A percentile compares a stretch with the other conserved stretches of the same genome.
Conservation (phyloP, 768 basidiomycete genomes). For the Panaeolus cyanescens region DNA sequence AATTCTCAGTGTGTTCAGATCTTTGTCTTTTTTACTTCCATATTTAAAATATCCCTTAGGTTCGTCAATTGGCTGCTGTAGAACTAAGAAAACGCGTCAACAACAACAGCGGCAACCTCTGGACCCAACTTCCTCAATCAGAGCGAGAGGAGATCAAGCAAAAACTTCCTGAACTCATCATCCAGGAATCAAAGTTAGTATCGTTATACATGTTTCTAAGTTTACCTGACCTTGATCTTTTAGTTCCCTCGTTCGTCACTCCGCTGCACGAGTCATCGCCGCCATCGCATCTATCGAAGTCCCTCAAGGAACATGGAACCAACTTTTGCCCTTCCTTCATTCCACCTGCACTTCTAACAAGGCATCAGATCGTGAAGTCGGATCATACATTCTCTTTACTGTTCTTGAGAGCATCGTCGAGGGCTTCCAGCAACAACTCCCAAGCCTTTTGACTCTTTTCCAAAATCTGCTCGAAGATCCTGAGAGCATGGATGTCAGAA, state of each 20-base stretch:
- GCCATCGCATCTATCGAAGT: slow-evolving; percentile 92
- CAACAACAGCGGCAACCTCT: slow-evolving; percentile 78
- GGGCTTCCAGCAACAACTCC: slow-evolving; percentile 78
- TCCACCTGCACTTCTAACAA: slow-evolving; percentile 69
- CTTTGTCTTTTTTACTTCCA: slow-evolving; percentile 8
- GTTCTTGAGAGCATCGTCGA: slow-evolving; percentile 92
- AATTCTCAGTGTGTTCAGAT: slow-evolving; percentile 66
- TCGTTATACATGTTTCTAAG: slow-evolving; percentile 6
- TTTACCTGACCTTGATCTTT: slow-evolving; percentile 17
- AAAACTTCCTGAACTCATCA: slow-evolving; percentile 75
- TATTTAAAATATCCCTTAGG: slow-evolving; percentile 45
- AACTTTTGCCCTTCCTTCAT: slow-evolving; percentile 86
- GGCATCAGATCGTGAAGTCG: slow-evolving; percentile 86
- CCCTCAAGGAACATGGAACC: slow-evolving; percentile 75
- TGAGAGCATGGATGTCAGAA: slow-evolving; percentile 86
- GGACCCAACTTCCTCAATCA: slow-evolving; percentile 68
- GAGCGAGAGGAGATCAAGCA: slow-evolving; percentile 84
- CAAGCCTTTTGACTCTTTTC: slow-evolving; percentile 81
- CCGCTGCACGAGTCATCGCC: slow-evolving; percentile 89
- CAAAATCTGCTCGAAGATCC: slow-evolving; percentile 72
- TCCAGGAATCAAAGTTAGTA: slow-evolving; percentile 76
- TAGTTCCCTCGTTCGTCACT: slow-evolving; percentile 90
- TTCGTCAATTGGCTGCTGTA: slow-evolving; percentile 95
- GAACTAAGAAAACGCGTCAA: slow-evolving; percentile 93
- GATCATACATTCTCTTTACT: slow-evolving; percentile 85